Evolutionary conservation across 2,329 filamentous ascomycete genomes (phyloP).

Genomic region (Alternaria infectoria): DNA sequence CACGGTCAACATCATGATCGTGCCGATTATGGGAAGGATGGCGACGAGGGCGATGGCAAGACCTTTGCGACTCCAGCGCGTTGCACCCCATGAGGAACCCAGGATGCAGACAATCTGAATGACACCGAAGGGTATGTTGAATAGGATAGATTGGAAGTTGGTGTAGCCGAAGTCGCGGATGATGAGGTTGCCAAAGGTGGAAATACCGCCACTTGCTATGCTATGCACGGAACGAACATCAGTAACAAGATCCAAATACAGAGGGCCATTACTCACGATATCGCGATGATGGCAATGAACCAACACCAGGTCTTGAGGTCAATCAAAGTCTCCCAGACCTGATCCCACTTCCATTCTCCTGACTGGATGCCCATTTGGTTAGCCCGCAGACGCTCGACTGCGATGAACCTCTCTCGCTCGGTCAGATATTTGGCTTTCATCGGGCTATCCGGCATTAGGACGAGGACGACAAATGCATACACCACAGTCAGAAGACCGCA

Average conservation of each 20-base stretch:
- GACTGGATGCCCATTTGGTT: constrained; percentile 65
- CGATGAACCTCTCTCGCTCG: constrained; percentile 25
- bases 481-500: constrained; percentile 53
- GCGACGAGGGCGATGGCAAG: constrained; percentile 60
- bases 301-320: constrained; percentile 51
- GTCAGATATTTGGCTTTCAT: constrained; percentile 42
- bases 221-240: constrained; percentile 2
- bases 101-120: constrained; percentile 58
- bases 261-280: constrained; percentile 35
- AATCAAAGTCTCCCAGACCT: constrained; percentile 28
- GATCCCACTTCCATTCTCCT: constrained; percentile 78
- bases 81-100: constrained; percentile 59
- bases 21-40: constrained; percentile 59
- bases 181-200: constrained; percentile 65
- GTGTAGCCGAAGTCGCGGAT: constrained; percentile 64
- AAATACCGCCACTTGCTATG: constrained; percentile 68
- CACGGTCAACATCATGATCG: constrained; percentile 57
- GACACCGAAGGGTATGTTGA: constrained; percentile 66
- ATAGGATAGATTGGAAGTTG: constrained; percentile 60
- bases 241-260: constrained; percentile 29
- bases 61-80: constrained; percentile 58
- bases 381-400: constrained; percentile 24
- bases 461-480: constrained; percentile 50
- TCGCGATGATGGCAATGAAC: constrained; percentile 60
- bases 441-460: constrained; percentile 54